phyloP scores from a whole-genome alignment of 257 asterid species.

The Galeopsis tetrahit region DNA sequence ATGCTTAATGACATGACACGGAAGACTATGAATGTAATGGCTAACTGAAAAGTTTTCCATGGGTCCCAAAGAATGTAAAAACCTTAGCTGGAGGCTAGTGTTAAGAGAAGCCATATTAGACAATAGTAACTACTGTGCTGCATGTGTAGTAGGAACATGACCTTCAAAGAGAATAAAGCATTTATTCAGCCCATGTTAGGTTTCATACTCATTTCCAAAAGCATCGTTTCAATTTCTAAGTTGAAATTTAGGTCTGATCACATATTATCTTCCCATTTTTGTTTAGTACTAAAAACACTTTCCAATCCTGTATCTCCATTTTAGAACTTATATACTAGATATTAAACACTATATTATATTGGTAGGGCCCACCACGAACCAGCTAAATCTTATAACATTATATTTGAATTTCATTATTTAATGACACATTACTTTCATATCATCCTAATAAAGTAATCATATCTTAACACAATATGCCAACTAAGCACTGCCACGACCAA shows the following conservation, averaged over 20 bases:
- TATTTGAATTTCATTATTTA: background rate
- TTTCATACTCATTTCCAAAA: background rate
- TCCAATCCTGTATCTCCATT: background rate
- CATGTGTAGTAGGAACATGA: slow-evolving; percentile 3
- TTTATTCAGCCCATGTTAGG: background rate
- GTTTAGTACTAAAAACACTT: background rate
- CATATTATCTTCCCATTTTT: slow-evolving; percentile 6
- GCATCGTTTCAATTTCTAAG: background rate
- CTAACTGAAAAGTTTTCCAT: slow-evolving; percentile 13
- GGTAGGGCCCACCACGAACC: background rate
- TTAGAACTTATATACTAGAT: background rate
- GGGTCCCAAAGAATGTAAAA: background rate
- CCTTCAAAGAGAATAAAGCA: slow-evolving; percentile 9
- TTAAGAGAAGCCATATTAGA: background rate
- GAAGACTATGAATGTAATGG: background rate
- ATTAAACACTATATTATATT: background rate
- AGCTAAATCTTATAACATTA: background rate
- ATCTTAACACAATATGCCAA: background rate
- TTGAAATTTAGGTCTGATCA: background rate
- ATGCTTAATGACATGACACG: slow-evolving; percentile 7
- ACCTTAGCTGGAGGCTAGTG: slow-evolving; percentile 2
- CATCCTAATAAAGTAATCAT: background rate
- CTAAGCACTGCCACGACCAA: background rate
- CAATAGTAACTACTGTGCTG: background rate
- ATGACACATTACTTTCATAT: background rate